Evolutionary conservation across 257 asterid genomes (phyloP), one percentile per base, ranked within the genome.

Genomic region (Solanum commersonii): DNA sequence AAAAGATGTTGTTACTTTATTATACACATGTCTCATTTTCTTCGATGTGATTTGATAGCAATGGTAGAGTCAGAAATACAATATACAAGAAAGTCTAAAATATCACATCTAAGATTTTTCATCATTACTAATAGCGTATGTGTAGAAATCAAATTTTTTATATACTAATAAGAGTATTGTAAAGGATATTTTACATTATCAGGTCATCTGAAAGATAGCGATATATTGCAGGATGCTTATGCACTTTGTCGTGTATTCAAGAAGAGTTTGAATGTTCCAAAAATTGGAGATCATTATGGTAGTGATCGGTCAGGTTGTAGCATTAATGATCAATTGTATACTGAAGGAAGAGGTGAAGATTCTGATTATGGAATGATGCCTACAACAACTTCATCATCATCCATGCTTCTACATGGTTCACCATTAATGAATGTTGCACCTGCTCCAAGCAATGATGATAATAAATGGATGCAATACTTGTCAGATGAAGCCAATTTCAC

Each of bases 191-290:
- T 59, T 22, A 2, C 6, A 65, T 65, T 71, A 73, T 34, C n/a
- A 34, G 1, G 16, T 33, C 9, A 18, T 73, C 22, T 3, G 16
- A 27, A 65, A 25, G 12, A 59, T 20, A 20, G 67, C 2, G 67
- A 59, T 18, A 65, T n/a, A 65, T 83, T 91, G 33, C 88, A 97
- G 99, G 99, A 96, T 87, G 96, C 98, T 4, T 97, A 97, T 87
- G 99, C 99, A 8, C 97, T 97, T 84, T 97, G 99, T 79, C 97
- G 99, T 1, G 90, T 97, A 35, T 96, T 97, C 95, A 97, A 96
- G 98, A 97, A 97, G 92, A 96, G 95, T 88, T 87, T 97, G 91
- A 96, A 92, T 79, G 89, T 88, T 22, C 96, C 95, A 3, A 97
- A 94, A 89, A 86, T 87, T 0, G 98, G 92, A 86, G 98, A 95